Evolutionary conservation across 2,329 filamentous ascomycete species (phyloP).

Genomic region (Epichloe coenophiala): DNA sequence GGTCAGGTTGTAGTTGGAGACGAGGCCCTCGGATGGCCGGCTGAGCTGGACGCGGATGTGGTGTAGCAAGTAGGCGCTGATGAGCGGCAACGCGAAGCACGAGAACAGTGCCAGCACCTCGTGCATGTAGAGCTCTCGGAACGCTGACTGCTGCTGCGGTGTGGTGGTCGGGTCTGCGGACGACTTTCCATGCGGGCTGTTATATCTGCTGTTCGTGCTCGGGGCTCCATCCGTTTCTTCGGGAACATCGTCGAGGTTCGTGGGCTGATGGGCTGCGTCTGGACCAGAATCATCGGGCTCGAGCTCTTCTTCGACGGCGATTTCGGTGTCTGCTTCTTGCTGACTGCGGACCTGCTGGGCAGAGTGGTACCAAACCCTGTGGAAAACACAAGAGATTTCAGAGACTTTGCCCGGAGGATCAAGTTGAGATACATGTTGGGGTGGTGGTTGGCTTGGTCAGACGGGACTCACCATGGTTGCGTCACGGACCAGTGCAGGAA

Average conservation of each 20-base stretch:
- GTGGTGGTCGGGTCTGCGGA: constrained; percentile 12
- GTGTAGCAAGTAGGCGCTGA: constrained; percentile 77
- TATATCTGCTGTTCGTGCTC: not conserved
- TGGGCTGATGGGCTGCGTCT: constrained; percentile 30
- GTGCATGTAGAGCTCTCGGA: constrained; percentile 56
- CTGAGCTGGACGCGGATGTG: constrained; percentile 68
- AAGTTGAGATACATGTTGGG: too few species aligned
- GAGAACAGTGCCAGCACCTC: constrained; percentile 62
- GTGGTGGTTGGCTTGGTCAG: not conserved
- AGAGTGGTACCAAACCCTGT: constrained; percentile 60
- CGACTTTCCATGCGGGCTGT: not conserved
- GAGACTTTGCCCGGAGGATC: not conserved
- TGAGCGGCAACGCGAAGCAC: constrained; percentile 65
- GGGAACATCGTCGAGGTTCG: constrained; percentile 27
- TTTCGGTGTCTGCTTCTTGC: constrained; percentile 26
- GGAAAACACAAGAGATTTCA: not conserved
- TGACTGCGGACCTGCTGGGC: constrained; percentile 48
- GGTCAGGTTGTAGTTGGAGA: constrained; percentile 85
- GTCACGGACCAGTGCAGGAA: constrained; percentile 90
- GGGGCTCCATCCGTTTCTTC: not conserved
- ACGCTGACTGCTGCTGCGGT: constrained; percentile 24
- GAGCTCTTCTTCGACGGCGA: constrained; percentile 1
- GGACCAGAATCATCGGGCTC: constrained; percentile 3
- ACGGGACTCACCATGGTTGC: constrained; percentile 59
- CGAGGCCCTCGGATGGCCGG: constrained; percentile 68